phyloP scores from a whole-genome alignment of 441 rosid species.

The Adansonia grandidieri region DNA sequence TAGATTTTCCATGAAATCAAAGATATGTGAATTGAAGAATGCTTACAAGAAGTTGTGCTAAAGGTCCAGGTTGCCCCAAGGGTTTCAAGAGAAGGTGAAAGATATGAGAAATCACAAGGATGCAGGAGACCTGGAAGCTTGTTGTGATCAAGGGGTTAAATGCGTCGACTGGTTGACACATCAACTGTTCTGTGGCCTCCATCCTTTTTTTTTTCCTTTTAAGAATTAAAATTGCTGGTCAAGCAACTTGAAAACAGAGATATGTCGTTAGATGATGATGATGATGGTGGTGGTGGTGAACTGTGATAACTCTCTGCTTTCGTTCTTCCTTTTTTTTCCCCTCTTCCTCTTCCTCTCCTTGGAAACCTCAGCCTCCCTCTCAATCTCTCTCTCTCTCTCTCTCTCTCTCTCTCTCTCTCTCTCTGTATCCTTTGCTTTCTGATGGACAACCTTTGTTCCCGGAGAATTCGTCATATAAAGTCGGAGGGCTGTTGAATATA shows the following conservation, averaged over 20 bases:
- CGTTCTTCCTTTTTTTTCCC: background rate
- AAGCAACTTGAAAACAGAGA: background rate
- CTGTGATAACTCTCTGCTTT: background rate
- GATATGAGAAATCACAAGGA: constrained; percentile 68
- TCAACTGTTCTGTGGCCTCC: constrained; percentile 18
- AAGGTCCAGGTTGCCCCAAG: constrained; percentile 72
- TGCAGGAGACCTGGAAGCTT: constrained; percentile 54
- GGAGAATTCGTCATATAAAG: background rate
- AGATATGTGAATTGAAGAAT: background rate
- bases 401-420: background rate
- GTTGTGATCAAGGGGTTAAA: constrained; percentile 64
- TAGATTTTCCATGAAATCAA: background rate
- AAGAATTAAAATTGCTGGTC: background rate
- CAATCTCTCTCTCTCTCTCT: too few species aligned
- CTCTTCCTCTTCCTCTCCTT: background rate
- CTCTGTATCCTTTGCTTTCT: background rate
- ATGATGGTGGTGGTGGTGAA: too few species aligned
- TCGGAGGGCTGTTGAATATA: background rate
- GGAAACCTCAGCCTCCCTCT: background rate
- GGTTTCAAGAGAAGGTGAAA: constrained; percentile 69
- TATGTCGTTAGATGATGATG: constrained; percentile 2
- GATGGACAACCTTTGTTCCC: constrained; percentile 18
- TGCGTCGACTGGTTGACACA: constrained; percentile 21
- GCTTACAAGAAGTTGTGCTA: constrained; percentile 72
- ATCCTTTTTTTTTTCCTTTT: background rate